Evolutionary conservation across 768 basidiomycete genomes (phyloP).

Genomic region (Auriscalpium microsporum): DNA sequence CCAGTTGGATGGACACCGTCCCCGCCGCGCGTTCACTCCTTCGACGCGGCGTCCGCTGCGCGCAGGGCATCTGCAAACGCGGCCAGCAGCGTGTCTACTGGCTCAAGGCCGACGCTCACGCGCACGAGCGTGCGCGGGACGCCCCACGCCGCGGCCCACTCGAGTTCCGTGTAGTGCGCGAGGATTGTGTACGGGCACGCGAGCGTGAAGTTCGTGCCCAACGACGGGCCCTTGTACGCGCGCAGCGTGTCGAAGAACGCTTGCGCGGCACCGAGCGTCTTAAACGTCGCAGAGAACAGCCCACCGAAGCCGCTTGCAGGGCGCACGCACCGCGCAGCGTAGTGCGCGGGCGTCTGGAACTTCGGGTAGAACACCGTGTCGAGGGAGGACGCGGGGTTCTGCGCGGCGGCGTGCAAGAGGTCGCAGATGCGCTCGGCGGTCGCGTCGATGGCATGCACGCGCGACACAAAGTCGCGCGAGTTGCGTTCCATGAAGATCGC

Average conservation of each 20-base stretch:
- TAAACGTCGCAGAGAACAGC: constrained; percentile 83
- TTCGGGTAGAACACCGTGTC: constrained; percentile 89
- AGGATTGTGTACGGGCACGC: constrained; percentile 91
- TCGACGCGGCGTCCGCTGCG: constrained; percentile 53
- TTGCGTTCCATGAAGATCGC: constrained; percentile 97
- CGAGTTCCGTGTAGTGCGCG: constrained; percentile 82
- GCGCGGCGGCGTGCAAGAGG: constrained; percentile 55
- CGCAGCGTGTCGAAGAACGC: constrained; percentile 81
- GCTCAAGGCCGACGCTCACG: constrained; percentile 89
- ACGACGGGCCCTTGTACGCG: constrained; percentile 83
- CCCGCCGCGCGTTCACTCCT: neutral
- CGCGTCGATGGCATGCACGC: constrained; percentile 66
- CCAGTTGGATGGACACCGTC: neutral
- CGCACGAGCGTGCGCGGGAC: constrained; percentile 80
- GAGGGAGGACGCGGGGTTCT: constrained; percentile 29
- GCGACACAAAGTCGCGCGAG: constrained; percentile 81
- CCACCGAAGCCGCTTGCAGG: constrained; percentile 52
- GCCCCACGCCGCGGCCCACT: constrained; percentile 84
- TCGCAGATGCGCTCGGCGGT: constrained; percentile 83
- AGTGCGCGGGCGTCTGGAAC: constrained; percentile 64
- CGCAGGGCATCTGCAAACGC: constrained; percentile 58
- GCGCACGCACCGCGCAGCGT: constrained; percentile 56
- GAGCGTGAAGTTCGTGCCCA: constrained; percentile 94
- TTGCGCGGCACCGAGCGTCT: constrained; percentile 49
- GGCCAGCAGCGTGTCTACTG: constrained; percentile 42